A percentile compares a stretch with the other conserved stretches of the same genome.
Evolutionary conservation across 1,139 yeast genomes (phyloP).

Genomic region (Pichia sorboxylosa): DNA sequence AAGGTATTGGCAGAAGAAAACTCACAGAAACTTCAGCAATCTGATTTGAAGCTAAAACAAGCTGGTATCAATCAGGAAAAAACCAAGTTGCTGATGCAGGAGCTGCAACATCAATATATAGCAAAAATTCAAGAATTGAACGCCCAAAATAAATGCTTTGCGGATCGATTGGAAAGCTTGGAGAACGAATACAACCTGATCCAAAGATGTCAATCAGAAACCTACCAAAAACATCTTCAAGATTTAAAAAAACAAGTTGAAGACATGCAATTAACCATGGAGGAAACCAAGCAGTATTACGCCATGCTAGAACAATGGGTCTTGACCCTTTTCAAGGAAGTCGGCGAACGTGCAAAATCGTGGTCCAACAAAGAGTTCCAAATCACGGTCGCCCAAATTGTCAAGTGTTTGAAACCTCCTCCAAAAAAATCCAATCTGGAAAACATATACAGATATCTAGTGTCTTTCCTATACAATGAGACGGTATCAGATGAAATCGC

Average conservation of each 20-base stretch:
- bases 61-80: neutral
- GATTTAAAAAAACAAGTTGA: slow-evolving; percentile 1
- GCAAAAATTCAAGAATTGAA: neutral
- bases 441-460: slow-evolving; percentile 6
- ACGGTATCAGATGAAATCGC: no score
- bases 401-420: slow-evolving; percentile 4
- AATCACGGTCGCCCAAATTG: slow-evolving; percentile 2
- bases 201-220: slow-evolving; percentile 5
- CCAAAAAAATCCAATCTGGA: slow-evolving; percentile 6
- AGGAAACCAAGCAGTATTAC: slow-evolving; percentile 4
- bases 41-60: neutral
- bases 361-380: slow-evolving; percentile 6
- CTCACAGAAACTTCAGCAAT: no score
- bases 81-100: neutral
- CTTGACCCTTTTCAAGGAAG: slow-evolving; percentile 7
- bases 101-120: neutral
- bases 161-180: slow-evolving; percentile 1
- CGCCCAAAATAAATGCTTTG: neutral
- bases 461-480: slow-evolving; percentile 4
- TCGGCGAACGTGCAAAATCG: slow-evolving; percentile 5
- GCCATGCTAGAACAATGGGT: slow-evolving; percentile 7
- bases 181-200: slow-evolving; percentile 4
- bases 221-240: slow-evolving; percentile 3
- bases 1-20: no score
- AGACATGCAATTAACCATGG: slow-evolving; percentile 1